These are phyloP conservation scores for Aspergillus cavernicola DNA, from an alignment of 495 filamentous ascomycete species.

Conservation along the genomic window DNA sequence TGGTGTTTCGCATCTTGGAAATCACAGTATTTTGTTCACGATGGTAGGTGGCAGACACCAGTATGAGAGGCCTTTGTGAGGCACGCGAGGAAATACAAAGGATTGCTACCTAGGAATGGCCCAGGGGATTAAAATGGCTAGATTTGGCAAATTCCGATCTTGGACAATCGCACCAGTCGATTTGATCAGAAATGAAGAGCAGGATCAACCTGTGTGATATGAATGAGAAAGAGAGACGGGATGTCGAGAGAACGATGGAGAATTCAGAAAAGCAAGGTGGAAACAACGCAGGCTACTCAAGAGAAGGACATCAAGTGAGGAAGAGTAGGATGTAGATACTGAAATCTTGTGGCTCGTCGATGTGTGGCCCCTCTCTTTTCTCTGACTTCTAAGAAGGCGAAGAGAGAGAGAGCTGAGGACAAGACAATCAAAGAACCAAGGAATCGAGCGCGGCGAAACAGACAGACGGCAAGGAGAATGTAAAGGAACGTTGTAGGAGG, in stretches of 20 bases:
- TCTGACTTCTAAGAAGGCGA: background rate
- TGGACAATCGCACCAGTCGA: slow-evolving; percentile 6
- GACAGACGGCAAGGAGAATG: background rate
- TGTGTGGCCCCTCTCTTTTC: background rate
- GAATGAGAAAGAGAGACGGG: background rate
- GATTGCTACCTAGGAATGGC: background rate
- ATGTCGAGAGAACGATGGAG: background rate
- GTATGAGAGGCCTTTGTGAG: background rate
- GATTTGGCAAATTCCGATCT: slow-evolving; percentile 3
- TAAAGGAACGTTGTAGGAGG: background rate
- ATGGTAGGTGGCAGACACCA: background rate
- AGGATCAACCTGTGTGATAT: slow-evolving; percentile 28
- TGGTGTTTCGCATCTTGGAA: slow-evolving; percentile 25
- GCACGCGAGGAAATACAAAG: background rate
- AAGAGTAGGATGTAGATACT: too few relatives aligned
- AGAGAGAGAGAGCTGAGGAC: background rate
- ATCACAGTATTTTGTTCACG: background rate
- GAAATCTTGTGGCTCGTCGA: background rate
- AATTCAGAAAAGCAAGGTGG: background rate
- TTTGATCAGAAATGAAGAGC: slow-evolving; percentile 9
- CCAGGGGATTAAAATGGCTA: slow-evolving; percentile 2
- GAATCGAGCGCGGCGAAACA: background rate
- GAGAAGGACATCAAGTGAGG: background rate
- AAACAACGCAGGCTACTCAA: background rate
- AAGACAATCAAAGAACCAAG: background rate